Base-by-base conservation (phyloP, 352 stramenopile species). In the Pythium grandisporangium region DNA sequence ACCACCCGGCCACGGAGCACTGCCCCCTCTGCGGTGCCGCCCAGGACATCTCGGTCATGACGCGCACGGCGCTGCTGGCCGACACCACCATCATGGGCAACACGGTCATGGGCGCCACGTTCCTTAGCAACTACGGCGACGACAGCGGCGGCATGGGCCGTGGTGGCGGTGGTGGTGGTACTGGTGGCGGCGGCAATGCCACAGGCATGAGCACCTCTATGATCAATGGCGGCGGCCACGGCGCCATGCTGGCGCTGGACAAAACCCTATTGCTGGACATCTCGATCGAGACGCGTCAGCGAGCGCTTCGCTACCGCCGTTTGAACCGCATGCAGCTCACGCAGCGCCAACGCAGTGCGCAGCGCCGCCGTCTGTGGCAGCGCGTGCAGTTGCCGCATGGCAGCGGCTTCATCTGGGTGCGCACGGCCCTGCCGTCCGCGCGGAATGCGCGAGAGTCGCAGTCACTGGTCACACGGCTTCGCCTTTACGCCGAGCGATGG, bases 281-380 rank as follows among this genome's bases (percentile, higher is more conserved):
- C n/a, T 33, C 38, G n/a, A 56, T 56, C 37, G 42, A 29, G 40
- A 65, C 48, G 29, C 51, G 60, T n/a, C 60, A 70, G 38, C 60
- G 60, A 3, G 60, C 60, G n/a, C 37, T 70, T 26, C 45, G 58
- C 25, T 70, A 70, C 38, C 60, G 60, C 6, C 60, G 60, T 5
- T 50, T 66, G 24, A 70, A 70, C 44, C 49, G 50, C 35, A 66
- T 66, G 55, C 60, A 70, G 46, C 49, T 70, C 39, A 70, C 52
- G 24, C 60, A 70, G 38, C 55, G 60, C 4, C 60, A 70, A 40
- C 60, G 60, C n/a, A 41, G 59, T 24, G 60, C 60, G 2, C 58
- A 66, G 40, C 51, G 56, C 2, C 55, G 60, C 2, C 55, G 55
- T 5, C 46, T 70, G 32, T 70, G 60, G 60, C 60, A 70, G 44